These are phyloP conservation scores for Guadua angustifolia DNA, from an alignment of 176 grass and related monocot species.

Conservation along the genomic window DNA sequence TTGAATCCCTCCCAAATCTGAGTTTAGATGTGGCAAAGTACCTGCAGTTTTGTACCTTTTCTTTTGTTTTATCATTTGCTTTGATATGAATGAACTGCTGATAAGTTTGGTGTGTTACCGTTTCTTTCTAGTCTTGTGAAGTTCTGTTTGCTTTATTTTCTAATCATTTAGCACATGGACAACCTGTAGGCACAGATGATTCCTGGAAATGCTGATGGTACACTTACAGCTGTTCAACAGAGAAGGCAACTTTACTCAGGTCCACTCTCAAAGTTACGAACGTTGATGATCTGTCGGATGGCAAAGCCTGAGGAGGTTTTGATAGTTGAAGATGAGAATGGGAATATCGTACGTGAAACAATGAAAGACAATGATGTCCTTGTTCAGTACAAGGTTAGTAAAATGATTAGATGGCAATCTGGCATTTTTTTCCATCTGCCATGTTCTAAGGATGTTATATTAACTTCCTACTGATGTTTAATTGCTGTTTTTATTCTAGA, in stretches of 20 bases:
- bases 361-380: conserved; percentile 99
- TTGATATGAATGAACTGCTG: not conserved
- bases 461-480: not conserved
- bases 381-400: conserved; percentile 96
- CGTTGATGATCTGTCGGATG: conserved; percentile 97
- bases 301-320: conserved; percentile 98
- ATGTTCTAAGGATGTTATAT: too few relatives aligned
- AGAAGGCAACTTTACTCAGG: conserved; percentile 88
- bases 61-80: too few relatives aligned
- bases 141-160: not conserved
- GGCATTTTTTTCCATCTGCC: not conserved
- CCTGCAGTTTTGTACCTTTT: too few relatives aligned
- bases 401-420: not conserved
- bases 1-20: not conserved
- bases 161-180: too few relatives aligned
- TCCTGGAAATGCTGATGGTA: conserved; percentile 82
- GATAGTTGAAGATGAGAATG: conserved; percentile 99
- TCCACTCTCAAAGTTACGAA: conserved; percentile 92
- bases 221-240: conserved; percentile 68
- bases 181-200: conserved; percentile 58
- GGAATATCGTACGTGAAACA: conserved; percentile 98
- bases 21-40: too few relatives aligned
- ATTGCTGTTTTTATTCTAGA: conserved; percentile 48
- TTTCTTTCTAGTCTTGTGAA: not conserved
- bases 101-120: not conserved